phyloP scores from a whole-genome alignment of 2,329 filamentous ascomycete genomes.

The Zalaria obscura region DNA sequence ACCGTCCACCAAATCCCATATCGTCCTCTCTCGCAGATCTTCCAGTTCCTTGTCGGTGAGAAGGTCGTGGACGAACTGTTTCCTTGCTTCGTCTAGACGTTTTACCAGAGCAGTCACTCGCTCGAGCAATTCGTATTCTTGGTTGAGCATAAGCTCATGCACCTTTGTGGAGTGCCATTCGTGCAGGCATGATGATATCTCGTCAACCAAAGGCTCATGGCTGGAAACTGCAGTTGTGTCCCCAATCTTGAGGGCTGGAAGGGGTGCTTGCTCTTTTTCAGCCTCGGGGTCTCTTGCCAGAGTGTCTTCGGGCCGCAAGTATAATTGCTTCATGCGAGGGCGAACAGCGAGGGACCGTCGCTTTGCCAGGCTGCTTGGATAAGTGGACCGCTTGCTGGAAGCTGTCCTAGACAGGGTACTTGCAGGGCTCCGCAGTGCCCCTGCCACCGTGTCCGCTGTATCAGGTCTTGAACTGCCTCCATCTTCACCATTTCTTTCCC shows the following conservation, averaged over 20 bases:
- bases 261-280: constrained; percentile 74
- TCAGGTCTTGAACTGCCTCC: constrained; percentile 1
- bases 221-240: constrained; percentile 87
- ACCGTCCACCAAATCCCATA: constrained; percentile 87
- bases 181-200: constrained; percentile 88
- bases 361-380: neutral
- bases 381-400: neutral
- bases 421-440: neutral
- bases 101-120: constrained; percentile 68
- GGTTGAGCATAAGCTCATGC: constrained; percentile 73
- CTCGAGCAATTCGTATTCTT: constrained; percentile 70
- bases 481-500: constrained; percentile 4
- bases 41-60: constrained; percentile 74
- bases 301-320: constrained; percentile 4
- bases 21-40: constrained; percentile 70
- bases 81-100: constrained; percentile 68
- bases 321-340: neutral
- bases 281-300: constrained; percentile 47
- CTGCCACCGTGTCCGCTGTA: neutral
- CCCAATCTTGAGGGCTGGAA: constrained; percentile 94
- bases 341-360: constrained; percentile 1
- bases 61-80: constrained; percentile 88
- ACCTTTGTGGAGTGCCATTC: constrained; percentile 98
- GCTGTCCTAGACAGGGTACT: neutral
- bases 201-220: constrained; percentile 85